phyloP scores from a whole-genome alignment of 345 rosid genomes.

The Citrus sp. region DNA sequence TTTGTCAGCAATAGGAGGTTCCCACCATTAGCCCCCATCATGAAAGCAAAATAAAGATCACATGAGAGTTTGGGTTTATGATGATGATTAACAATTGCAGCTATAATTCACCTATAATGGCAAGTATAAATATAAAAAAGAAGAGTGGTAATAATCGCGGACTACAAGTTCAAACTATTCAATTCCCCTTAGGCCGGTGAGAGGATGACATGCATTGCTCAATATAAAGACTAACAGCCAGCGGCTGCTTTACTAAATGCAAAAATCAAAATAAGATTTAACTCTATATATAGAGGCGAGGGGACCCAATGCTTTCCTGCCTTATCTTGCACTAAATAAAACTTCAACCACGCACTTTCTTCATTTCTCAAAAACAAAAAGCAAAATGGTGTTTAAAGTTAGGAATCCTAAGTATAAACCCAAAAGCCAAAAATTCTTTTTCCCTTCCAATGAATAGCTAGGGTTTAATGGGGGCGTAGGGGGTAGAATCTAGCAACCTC shows the following conservation, averaged over 20 bases:
- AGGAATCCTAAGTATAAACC: constrained; percentile 63
- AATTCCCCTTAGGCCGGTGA: neutral
- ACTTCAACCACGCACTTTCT: constrained; percentile 1
- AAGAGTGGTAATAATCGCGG: neutral
- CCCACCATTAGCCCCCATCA: constrained; percentile 25
- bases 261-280: neutral
- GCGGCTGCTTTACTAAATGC: constrained; percentile 6
- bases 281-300: neutral
- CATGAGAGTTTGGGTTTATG: constrained; percentile 14
- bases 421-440: constrained; percentile 47
- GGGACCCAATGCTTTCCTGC: neutral
- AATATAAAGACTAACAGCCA: constrained; percentile 8
- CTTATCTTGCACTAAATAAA: constrained; percentile 13
- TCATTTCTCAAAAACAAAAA: constrained; percentile 8
- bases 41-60: constrained; percentile 3
- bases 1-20: constrained; percentile 20
- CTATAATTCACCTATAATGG: constrained; percentile 27
- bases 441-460: constrained; percentile 19
- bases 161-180: neutral
- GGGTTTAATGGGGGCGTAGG: constrained; percentile 18
- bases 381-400: constrained; percentile 27
- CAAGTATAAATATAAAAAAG: neutral
- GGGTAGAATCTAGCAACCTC: constrained; percentile 27
- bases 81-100: neutral
- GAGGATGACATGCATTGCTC: neutral